Conservation (phyloP, 192 early-diverging fungal species). For the Coemansia aciculifera region DNA sequence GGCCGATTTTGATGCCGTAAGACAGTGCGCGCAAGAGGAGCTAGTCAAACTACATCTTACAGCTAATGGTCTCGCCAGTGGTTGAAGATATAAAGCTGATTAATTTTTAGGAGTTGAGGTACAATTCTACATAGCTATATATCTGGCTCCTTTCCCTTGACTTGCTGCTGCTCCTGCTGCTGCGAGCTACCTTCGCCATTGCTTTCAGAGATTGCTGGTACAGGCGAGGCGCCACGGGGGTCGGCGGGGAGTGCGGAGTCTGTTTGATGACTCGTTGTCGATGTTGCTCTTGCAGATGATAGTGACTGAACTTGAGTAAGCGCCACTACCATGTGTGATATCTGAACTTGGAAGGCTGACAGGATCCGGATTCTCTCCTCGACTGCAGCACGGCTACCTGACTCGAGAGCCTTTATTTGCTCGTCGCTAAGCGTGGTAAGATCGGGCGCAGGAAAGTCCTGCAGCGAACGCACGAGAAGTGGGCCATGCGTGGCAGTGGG, state of each 20-base stretch:
- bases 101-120: constrained; percentile 1
- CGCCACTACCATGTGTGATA: constrained; percentile 52
- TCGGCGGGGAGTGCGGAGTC: neutral
- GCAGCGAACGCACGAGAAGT: constrained; percentile 30
- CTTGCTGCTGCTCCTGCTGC: neutral
- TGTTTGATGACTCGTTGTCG: neutral
- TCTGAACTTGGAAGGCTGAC: constrained; percentile 62
- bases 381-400: constrained; percentile 62
- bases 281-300: constrained; percentile 3
- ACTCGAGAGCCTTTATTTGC: constrained; percentile 58
- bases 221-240: neutral
- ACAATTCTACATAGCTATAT: neutral
- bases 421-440: constrained; percentile 59
- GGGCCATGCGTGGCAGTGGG: neutral
- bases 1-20: constrained; percentile 36
- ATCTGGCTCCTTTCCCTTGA: constrained; percentile 29
- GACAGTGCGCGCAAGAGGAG: constrained; percentile 42
- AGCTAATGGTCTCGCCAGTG: neutral
- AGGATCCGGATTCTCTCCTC: constrained; percentile 66
- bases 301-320: constrained; percentile 47
- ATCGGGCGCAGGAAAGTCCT: constrained; percentile 45
- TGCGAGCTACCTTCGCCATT: neutral
- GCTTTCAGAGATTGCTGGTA: neutral
- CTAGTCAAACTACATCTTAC: constrained; percentile 29
- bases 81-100: neutral